Percentiles rank a stretch among this genome's conserved stretches.
phyloP scores from a whole-genome alignment of 202 grass and related monocot species.

The Digitaria exilis region DNA sequence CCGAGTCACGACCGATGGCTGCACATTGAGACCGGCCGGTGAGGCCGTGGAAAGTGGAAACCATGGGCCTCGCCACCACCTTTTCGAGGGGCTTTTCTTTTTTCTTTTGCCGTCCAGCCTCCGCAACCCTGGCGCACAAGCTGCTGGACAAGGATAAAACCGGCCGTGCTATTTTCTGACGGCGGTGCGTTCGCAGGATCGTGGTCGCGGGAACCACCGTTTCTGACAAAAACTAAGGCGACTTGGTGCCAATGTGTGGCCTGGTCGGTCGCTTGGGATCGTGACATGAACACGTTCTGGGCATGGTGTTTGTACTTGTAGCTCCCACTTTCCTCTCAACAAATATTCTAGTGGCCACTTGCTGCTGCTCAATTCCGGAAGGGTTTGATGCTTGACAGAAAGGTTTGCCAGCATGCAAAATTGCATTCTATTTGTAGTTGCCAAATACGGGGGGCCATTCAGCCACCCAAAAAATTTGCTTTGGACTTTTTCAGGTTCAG shows the following conservation, averaged over 20 bases:
- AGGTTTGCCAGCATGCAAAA: background rate
- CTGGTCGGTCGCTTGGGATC: background rate
- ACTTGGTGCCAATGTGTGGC: background rate
- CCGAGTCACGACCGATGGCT: background rate
- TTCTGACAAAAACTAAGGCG: background rate
- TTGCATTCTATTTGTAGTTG: background rate
- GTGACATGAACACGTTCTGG: background rate
- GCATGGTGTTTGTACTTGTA: background rate
- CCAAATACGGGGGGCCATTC: too few species aligned
- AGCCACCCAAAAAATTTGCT: too few species aligned
- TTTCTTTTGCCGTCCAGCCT: background rate
- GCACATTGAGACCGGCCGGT: background rate
- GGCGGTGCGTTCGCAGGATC: constrained; percentile 11
- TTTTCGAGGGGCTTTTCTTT: background rate
- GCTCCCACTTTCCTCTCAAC: background rate
- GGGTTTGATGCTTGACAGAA: background rate
- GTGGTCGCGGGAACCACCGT: background rate
- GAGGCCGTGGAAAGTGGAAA: constrained; percentile 15
- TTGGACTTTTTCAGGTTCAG: too few species aligned
- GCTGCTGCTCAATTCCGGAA: background rate
- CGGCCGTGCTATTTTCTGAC: background rate
- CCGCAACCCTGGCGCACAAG: background rate
- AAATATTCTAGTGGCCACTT: background rate
- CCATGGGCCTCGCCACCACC: constrained; percentile 2
- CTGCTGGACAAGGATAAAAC: background rate